A percentile compares a stretch with the other conserved stretches of the same genome.
Conservation (phyloP, 1,139 yeast species). For the Wickerhamomyces sp. region DNA sequence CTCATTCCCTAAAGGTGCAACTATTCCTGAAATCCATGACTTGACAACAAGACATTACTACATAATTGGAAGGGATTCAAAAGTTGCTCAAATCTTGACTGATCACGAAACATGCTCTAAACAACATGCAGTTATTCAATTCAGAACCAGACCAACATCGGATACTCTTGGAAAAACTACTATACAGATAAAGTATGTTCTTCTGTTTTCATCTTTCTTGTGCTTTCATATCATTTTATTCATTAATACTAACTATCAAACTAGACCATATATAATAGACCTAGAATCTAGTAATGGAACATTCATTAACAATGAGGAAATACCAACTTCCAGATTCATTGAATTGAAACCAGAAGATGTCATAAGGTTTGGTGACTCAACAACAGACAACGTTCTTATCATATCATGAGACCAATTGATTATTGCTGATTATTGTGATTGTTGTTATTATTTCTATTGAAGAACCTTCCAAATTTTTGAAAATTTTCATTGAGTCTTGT, state of each 20-base stretch:
- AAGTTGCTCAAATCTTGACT: conserved; percentile 39
- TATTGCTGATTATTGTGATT: not conserved
- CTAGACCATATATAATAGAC: conserved; percentile 43
- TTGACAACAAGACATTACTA: conserved; percentile 30
- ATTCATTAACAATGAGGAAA: conserved; percentile 37
- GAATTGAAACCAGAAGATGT: conserved; percentile 45
- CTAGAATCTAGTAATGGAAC: conserved; percentile 53
- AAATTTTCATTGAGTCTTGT: conserved; percentile 56
- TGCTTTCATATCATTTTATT: too few relatives aligned
- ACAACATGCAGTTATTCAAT: conserved; percentile 56
- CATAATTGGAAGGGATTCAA: conserved; percentile 43
- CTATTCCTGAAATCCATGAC: conserved; percentile 26
- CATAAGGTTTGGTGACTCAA: conserved; percentile 39
- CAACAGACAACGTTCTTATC: conserved; percentile 29
- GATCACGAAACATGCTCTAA: conserved; percentile 42
- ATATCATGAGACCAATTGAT: conserved; percentile 3
- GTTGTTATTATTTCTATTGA: conserved; percentile 26
- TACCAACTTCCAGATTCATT: conserved; percentile 43
- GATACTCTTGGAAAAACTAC: conserved; percentile 21
- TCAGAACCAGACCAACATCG: conserved; percentile 25
- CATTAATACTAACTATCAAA: conserved; percentile 1
- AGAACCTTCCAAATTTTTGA: conserved; percentile 43
- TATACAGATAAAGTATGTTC: conserved; percentile 10
- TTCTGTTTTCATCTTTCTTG: not conserved
- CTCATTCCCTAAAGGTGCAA: conserved; percentile 25